Evolutionary conservation across 1,284 basidiomycete species (phyloP), one percentile per base, ranked within the genome.

Genomic region (Trametes versicolor): DNA sequence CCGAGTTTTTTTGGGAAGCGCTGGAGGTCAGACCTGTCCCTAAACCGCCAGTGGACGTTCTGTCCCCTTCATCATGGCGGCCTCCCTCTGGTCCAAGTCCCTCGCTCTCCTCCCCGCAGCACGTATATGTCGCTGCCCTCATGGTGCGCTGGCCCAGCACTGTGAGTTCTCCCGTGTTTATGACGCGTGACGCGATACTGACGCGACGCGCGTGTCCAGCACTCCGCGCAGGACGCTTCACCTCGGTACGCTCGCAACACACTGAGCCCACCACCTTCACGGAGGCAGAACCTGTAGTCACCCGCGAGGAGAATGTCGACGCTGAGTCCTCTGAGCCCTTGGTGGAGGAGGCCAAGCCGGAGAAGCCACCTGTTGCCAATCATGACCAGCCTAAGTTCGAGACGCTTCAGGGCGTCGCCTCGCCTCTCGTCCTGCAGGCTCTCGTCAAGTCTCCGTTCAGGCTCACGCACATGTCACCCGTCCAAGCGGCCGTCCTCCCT

Each of bases 401-500:
- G 27, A 74, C 78, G 17, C 75, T 90, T 27, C 75, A 82, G 68
- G 80, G 76, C 27, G 73, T 73, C 21, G 70, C 90, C 65, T 75
- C 79, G 56, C 66, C 74, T 21, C 74, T 81, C 7, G 88, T 90
- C 0, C 79, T 93, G 37, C 82, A 84, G 66, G 90, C 93, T 8
- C 82, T 96, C 62, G 90, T 85, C 0, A 75, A 79, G 53, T 81
- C 79, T 41, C 95, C 95, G 0, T 93, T 96, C 83, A 81, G 85
- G 25, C 87, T 95, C 67, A 83, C 78, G 15, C 80, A 83, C 58
- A 96, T 98, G 95, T 92, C 93, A 2, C 79, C 89, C 13, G 96
- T 99, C 0, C 97, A 99, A 78, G 85, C 88, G 23, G 85, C 88
- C 57, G 95, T 99, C 7, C 82, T 97, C 2, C 89, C 78, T 68